Conservation (phyloP, 1,139 yeast species). For the Kodamaea derodonti region DNA sequence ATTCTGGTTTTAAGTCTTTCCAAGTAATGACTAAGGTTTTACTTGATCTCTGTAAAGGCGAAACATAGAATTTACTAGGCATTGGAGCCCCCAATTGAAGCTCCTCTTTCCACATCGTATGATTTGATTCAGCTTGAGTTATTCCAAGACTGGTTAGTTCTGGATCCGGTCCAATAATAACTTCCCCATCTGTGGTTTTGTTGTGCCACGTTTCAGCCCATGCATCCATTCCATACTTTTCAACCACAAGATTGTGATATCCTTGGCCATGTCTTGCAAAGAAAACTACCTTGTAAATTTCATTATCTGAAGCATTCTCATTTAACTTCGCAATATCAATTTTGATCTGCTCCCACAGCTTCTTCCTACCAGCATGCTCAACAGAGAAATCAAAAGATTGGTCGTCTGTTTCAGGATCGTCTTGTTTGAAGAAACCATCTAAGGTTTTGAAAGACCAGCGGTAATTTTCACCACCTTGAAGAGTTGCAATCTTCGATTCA, state of each 20-base stretch:
- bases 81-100: slow-evolving; percentile 17
- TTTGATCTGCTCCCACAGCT: slow-evolving; percentile 31
- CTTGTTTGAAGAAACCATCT: slow-evolving; percentile 36
- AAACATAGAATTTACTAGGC: slow-evolving; percentile 21
- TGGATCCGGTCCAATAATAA: slow-evolving; percentile 48
- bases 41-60: slow-evolving; percentile 22
- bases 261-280: slow-evolving; percentile 48
- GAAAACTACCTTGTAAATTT: slow-evolving; percentile 34
- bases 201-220: slow-evolving; percentile 43
- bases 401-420: slow-evolving; percentile 34
- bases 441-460: slow-evolving; percentile 39
- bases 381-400: slow-evolving; percentile 32
- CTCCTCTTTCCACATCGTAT: slow-evolving; percentile 18
- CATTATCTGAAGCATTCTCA: slow-evolving; percentile 19
- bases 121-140: slow-evolving; percentile 30
- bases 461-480: slow-evolving; percentile 9
- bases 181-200: slow-evolving; percentile 38
- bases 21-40: slow-evolving; percentile 20
- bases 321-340: slow-evolving; percentile 28
- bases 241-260: slow-evolving; percentile 40
- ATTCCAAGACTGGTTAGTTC: slow-evolving; percentile 37
- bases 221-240: slow-evolving; percentile 36
- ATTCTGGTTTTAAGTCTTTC: slow-evolving; percentile 17
- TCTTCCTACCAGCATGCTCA: slow-evolving; percentile 35
- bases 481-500: slow-evolving; percentile 8